Base-by-base conservation (phyloP, 768 basidiomycete species). In the Cubamyces lactineus region DNA sequence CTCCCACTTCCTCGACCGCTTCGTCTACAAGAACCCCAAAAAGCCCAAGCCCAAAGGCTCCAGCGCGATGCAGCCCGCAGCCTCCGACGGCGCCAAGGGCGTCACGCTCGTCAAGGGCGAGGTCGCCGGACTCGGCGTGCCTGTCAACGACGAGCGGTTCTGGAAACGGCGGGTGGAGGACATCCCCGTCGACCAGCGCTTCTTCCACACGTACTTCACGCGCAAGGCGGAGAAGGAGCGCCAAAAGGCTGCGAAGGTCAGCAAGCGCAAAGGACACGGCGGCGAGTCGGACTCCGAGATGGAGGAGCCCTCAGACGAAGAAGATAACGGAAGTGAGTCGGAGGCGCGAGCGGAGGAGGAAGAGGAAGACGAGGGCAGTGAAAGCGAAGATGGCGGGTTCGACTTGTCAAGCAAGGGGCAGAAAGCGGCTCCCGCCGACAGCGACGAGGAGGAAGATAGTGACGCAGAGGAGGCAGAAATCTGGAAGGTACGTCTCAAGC, bases 11-110 rank as follows among this genome's bases (percentile, higher is more conserved):
- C 84, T 98, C 42, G 97, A 98, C 72, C 86, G 96, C 2, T 98
- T 98, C 77, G 92, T 98, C 45, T 98, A 94, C 80, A 93, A 95
- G 75, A 98, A 98, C 72, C 88, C 95, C 0, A 98, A 98, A 78
- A 87, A 89, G 68, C 67, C 72, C 41, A 78, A 76, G 60, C 77
- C 83, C 8, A 89, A 87, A 70, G 96, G 95, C n/a, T 80, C 85
- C 0, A 92, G 89, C 63, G 91, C 92, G 57, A 98, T 98, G 97
- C 96, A 99, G 76, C 94, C 94, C n/a, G 86, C 88, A 1, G 89
- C 90, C 6, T 82, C 79, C 1, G 66, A 82, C n/a, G 88, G 88
- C 59, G 79, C 82, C 13, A 76, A 77, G 2, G 86, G 91, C 2
- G 86, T 93, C 42, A 92, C 89, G 75, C 81, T 94, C 43, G 71